phyloP scores from a whole-genome alignment of 768 basidiomycete species.

The Collybia mongolica region DNA sequence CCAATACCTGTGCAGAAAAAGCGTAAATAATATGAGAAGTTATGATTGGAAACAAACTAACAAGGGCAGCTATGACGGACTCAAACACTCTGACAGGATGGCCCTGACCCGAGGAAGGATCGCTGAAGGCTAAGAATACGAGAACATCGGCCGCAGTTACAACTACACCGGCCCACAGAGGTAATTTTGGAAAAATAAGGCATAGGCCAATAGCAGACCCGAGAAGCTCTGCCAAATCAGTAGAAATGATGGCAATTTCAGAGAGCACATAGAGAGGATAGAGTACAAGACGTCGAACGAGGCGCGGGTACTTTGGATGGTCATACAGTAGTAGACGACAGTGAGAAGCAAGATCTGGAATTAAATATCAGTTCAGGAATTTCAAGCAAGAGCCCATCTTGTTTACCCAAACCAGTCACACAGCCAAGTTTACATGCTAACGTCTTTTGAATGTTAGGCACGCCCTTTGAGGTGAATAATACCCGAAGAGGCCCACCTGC shows the following conservation, averaged over 20 bases:
- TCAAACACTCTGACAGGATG: conserved; percentile 62
- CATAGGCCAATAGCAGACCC: conserved; percentile 71
- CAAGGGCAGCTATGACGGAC: conserved; percentile 49
- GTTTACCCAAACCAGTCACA: conserved; percentile 62
- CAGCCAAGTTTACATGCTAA: conserved; percentile 69
- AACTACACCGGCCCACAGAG: conserved; percentile 55
- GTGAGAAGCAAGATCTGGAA: conserved; percentile 56
- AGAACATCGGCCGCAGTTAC: conserved; percentile 60
- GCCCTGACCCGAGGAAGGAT: conserved; percentile 50
- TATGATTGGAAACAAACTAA: conserved; percentile 29
- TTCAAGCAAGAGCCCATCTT: not conserved
- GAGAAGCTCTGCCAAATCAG: conserved; percentile 69
- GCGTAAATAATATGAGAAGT: too few species aligned
- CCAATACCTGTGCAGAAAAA: conserved; percentile 37
- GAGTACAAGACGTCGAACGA: conserved; percentile 45
- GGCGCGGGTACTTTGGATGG: conserved; percentile 44
- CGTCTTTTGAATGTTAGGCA: conserved; percentile 36
- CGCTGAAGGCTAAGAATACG: conserved; percentile 59
- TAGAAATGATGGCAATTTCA: conserved; percentile 64
- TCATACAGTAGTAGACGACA: conserved; percentile 56
- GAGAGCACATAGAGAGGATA: conserved; percentile 55
- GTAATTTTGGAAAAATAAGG: conserved; percentile 57
- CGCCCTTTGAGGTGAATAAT: not conserved
- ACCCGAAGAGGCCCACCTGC: conserved; percentile 39
- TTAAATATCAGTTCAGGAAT: not conserved